Percentiles rank a stretch among this genome's conserved stretches.
Conservation (phyloP, 805 yeast genomes). For the Zygoascus bituminiphila region DNA sequence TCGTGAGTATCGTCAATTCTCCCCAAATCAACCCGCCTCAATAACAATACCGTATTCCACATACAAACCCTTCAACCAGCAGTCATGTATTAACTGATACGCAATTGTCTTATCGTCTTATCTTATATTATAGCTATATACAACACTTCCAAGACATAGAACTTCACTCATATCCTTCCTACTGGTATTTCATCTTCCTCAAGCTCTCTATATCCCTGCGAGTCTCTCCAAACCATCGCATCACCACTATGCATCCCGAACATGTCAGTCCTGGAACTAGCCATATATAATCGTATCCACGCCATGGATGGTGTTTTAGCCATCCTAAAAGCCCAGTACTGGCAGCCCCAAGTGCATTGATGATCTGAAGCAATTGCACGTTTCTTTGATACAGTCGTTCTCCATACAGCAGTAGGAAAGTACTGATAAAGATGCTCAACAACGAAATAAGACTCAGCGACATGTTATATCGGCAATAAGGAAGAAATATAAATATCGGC, state of each 20-base stretch:
- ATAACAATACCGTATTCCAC: no score
- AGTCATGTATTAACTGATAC: no score
- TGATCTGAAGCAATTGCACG: neutral
- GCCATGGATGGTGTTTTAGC: conserved; percentile 21
- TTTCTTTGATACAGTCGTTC: neutral
- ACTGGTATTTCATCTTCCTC: conserved; percentile 18
- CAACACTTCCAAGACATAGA: no score
- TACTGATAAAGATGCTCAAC: conserved; percentile 18
- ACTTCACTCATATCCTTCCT: no score
- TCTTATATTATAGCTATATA: no score
- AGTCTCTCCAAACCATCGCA: conserved; percentile 25
- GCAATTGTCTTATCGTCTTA: no score
- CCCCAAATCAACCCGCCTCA: no score
- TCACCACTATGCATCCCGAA: conserved; percentile 17
- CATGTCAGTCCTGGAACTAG: conserved; percentile 23
- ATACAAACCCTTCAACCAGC: no score
- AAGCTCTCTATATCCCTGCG: conserved; percentile 8
- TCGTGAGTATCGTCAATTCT: no score
- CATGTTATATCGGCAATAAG: conserved; percentile 22
- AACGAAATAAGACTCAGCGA: conserved; percentile 24
- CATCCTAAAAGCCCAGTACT: conserved; percentile 19
- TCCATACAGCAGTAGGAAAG: conserved; percentile 18
- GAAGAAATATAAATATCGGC: conserved; percentile 24
- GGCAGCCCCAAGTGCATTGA: conserved; percentile 17
- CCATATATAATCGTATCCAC: conserved; percentile 27